A percentile compares a stretch with the other conserved stretches of the same genome.
These are phyloP conservation scores for Coprinellus micaceus DNA, from an alignment of 768 basidiomycete genomes.

Conservation along the genomic window DNA sequence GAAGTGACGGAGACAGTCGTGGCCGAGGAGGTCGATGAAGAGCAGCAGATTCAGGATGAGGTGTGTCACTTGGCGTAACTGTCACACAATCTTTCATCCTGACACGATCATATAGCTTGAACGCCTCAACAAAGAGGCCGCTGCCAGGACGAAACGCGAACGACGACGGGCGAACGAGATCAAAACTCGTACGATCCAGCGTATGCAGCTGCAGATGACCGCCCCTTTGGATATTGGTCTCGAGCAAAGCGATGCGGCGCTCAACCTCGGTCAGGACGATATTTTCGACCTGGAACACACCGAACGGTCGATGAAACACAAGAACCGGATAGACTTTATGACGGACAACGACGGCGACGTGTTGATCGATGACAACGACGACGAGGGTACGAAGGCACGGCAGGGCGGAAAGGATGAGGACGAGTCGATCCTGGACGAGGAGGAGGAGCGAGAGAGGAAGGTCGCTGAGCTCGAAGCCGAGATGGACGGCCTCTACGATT, in stretches of 20 bases:
- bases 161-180: slow-evolving; percentile 85
- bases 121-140: slow-evolving; percentile 73
- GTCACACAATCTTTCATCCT: too few relatives aligned
- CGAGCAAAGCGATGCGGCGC: slow-evolving; percentile 72
- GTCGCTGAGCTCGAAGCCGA: slow-evolving; percentile 72
- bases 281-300: slow-evolving; percentile 79
- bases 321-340: slow-evolving; percentile 36
- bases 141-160: slow-evolving; percentile 72
- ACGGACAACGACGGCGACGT: slow-evolving; percentile 40
- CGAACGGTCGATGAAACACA: slow-evolving; percentile 39
- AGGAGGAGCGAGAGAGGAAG: slow-evolving; percentile 68
- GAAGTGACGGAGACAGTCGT: slow-evolving; percentile 74
- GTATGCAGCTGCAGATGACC: slow-evolving; percentile 96
- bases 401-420: slow-evolving; percentile 14
- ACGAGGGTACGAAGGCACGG: neutral
- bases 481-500: slow-evolving; percentile 84
- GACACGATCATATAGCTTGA: slow-evolving; percentile 56
- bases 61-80: slow-evolving; percentile 33
- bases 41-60: slow-evolving; percentile 86
- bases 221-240: slow-evolving; percentile 95
- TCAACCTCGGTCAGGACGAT: slow-evolving; percentile 77
- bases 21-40: slow-evolving; percentile 73
- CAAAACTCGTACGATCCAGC: slow-evolving; percentile 81
- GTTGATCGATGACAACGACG: slow-evolving; percentile 40
- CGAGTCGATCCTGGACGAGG: slow-evolving; percentile 46